These are phyloP conservation scores for Pythium dissotocum DNA, from an alignment of 352 stramenopile genomes.

Conservation along the genomic window DNA sequence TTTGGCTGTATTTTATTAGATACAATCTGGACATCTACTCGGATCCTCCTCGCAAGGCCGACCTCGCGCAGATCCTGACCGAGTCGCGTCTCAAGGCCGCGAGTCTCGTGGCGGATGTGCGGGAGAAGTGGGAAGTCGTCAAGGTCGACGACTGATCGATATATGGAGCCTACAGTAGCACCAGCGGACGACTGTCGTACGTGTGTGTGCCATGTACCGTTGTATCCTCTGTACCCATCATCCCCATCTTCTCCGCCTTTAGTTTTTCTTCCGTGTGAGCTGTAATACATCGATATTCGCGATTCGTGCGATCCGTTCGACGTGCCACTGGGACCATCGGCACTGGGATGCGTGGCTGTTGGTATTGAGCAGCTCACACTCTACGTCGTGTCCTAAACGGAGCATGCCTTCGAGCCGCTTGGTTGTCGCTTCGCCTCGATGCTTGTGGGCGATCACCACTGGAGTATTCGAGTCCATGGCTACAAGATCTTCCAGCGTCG, in stretches of 20 bases:
- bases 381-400: background rate
- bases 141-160: slow-evolving; percentile 15
- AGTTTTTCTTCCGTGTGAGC: slow-evolving; percentile 21
- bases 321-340: slow-evolving; percentile 31
- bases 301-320: slow-evolving; percentile 23
- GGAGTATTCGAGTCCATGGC: background rate
- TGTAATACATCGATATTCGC: slow-evolving; percentile 29
- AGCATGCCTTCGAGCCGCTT: slow-evolving; percentile 33
- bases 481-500: slow-evolving; percentile 32
- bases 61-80: slow-evolving; percentile 20
- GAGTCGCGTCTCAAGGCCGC: slow-evolving; percentile 28
- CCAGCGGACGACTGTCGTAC: background rate
- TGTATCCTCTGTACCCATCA: background rate
- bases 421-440: slow-evolving; percentile 36
- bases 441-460: slow-evolving; percentile 58
- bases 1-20: slow-evolving; percentile 15
- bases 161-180: background rate
- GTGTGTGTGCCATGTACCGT: background rate
- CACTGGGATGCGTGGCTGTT: slow-evolving; percentile 8
- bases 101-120: slow-evolving; percentile 25
- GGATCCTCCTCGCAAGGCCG: slow-evolving; percentile 27
- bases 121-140: slow-evolving; percentile 26
- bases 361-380: background rate
- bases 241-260: background rate
- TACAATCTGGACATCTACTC: slow-evolving; percentile 32